Conservation (phyloP, 495 filamentous ascomycete genomes). For the Daldinia vernicosa region DNA sequence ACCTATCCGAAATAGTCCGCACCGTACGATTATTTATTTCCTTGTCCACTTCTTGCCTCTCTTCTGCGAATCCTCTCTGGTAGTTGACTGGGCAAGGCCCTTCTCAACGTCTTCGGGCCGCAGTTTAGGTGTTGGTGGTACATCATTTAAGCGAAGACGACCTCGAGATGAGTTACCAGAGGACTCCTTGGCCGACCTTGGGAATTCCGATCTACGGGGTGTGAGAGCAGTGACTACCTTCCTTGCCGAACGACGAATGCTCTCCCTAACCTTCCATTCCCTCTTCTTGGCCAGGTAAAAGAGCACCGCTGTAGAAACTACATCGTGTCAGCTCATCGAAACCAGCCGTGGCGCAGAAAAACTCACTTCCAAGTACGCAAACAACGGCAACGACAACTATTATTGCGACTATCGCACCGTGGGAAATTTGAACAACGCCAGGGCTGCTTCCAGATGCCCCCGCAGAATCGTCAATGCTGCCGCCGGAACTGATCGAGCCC, state of each 20-base stretch:
- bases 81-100: conserved; percentile 47
- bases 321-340: conserved; percentile 27
- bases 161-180: conserved; percentile 42
- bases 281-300: conserved; percentile 66
- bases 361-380: conserved; percentile 65
- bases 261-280: conserved; percentile 64
- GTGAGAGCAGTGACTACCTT: conserved; percentile 64
- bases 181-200: conserved; percentile 58
- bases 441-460: conserved; percentile 63
- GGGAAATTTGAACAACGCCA: conserved; percentile 63
- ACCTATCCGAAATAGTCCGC: conserved; percentile 5
- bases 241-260: conserved; percentile 60
- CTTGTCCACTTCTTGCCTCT: conserved; percentile 48
- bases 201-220: conserved; percentile 63
- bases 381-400: conserved; percentile 68
- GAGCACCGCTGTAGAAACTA: conserved; percentile 59
- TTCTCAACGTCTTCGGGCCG: conserved; percentile 62
- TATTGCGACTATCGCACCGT: conserved; percentile 68
- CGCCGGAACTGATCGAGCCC: conserved; percentile 37
- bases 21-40: conserved; percentile 48
- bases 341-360: background rate
- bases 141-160: conserved; percentile 57
- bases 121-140: conserved; percentile 60
- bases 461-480: conserved; percentile 53
- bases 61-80: conserved; percentile 40